Evolutionary conservation across 108 stramenopile species (phyloP), one percentile per base, ranked within the genome.

Genomic region (Cyclotella kingstonii): DNA sequence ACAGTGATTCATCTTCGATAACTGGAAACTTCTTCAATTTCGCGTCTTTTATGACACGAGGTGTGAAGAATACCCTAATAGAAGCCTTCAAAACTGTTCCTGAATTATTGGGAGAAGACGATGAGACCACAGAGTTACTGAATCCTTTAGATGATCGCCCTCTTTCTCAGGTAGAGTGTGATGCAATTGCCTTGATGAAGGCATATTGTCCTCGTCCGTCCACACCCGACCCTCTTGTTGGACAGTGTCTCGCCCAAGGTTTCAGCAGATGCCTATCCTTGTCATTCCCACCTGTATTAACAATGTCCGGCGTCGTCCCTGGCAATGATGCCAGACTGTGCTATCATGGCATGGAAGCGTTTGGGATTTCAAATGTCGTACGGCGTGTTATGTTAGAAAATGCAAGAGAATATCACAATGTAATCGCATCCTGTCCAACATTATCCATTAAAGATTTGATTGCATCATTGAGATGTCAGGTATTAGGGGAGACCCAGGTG

Each of bases 1-100:
- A 54, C 23, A 60, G 40, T 39, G 45, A 60, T 22, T 42, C n/a
- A 4, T 17, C 47, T 8, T 54, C 71, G 2, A 61, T 68, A 57
- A 49, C 65, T n/a, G 70, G 77, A n/a, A 68, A 77, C 11, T 18
- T 91, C 10, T 73, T 84, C 42, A 75, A 82, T 19, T 91, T 91
- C 69, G 90, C 90, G 21, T 63, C 68, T 42, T 87, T 62, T 63
- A 91, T 91, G 90, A 86, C 90, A 21, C 75, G 82, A 47, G 86
- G 86, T 33, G 80, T 85, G 0, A 87, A 74, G 27, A 75, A 66
- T 39, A 83, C 78, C 5, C 75, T 87, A 6, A 69, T 70, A 30
- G 82, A 84, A 23, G 71, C 80, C 10, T 57, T 85, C 38, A 74
- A 62, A 43, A 40, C 71, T 14, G 71, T 73, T 0, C 71, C 63